A percentile compares a stretch with the other conserved stretches of the same genome.
phyloP scores from a whole-genome alignment of 768 basidiomycete species.

The Scleroderma bovista region DNA sequence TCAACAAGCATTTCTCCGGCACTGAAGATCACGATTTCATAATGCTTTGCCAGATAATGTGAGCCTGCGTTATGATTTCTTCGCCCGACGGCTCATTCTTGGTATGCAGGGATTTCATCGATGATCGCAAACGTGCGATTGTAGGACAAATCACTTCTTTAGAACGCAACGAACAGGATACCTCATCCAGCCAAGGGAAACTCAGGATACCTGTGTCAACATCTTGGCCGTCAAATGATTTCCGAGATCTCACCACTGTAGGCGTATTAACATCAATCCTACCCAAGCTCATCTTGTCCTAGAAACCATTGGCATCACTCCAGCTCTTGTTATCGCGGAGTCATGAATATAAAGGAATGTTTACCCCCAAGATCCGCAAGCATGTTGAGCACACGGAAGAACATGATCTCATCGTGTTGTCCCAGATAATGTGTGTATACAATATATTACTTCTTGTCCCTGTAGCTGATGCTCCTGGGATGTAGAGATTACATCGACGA shows the following conservation, averaged over 20 bases:
- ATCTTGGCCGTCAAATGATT: too few relatives aligned
- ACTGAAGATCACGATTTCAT: constrained; percentile 31
- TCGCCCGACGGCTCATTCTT: not conserved
- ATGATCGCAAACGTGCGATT: constrained; percentile 36
- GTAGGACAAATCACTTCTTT: constrained; percentile 27
- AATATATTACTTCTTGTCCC: not conserved
- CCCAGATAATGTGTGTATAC: not conserved
- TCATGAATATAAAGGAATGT: too few relatives aligned
- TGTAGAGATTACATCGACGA: constrained; percentile 31
- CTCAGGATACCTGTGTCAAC: too few relatives aligned
- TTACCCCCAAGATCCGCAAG: not conserved
- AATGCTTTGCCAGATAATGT: constrained; percentile 40
- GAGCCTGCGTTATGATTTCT: not conserved
- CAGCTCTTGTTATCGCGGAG: too few relatives aligned
- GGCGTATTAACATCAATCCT: too few relatives aligned
- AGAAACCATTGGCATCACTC: too few relatives aligned
- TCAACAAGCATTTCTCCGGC: constrained; percentile 21
- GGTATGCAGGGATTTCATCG: constrained; percentile 27
- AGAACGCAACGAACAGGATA: constrained; percentile 3
- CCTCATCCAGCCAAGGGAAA: not conserved
- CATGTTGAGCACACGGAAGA: constrained; percentile 16
- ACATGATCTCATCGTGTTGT: not conserved
- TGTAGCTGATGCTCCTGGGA: not conserved
- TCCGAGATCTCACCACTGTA: too few relatives aligned
- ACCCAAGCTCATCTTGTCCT: too few relatives aligned